Percentiles rank a stretch among this genome's conserved stretches.
phyloP scores from a whole-genome alignment of 441 rosid genomes.

The Viola pubescens region DNA sequence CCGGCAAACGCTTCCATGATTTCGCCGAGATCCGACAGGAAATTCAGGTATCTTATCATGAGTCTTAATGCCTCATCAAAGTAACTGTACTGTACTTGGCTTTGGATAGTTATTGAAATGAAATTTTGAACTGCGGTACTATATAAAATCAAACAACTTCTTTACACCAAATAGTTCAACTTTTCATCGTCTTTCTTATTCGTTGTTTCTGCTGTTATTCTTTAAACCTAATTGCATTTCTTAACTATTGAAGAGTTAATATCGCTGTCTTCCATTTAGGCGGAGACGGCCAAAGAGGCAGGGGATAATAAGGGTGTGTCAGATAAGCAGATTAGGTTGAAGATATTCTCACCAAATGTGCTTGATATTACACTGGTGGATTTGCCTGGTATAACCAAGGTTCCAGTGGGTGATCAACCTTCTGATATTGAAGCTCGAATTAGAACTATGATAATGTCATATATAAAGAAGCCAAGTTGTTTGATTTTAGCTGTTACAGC shows the following conservation, averaged over 20 bases:
- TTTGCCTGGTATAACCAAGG: conserved; percentile 88
- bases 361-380: conserved; percentile 89
- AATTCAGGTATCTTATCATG: conserved; percentile 40
- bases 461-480: conserved; percentile 76
- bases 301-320: conserved; percentile 77
- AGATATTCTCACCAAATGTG: conserved; percentile 84
- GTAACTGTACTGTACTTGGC: background rate
- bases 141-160: too few species aligned
- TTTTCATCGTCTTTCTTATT: background rate
- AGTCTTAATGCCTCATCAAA: too few species aligned
- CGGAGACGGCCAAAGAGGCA: conserved; percentile 72
- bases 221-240: too few species aligned
- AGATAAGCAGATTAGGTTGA: conserved; percentile 78
- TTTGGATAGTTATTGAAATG: background rate
- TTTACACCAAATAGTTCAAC: background rate
- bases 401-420: conserved; percentile 93
- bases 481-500: conserved; percentile 78
- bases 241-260: background rate
- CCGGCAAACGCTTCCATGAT: conserved; percentile 62
- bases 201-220: background rate
- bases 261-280: conserved; percentile 29
- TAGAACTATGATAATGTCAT: conserved; percentile 88
- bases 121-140: too few species aligned
- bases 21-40: conserved; percentile 75
- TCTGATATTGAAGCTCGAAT: conserved; percentile 83